Conservation (phyloP, 148 eudicot genomes). For the Polygonum aviculare region DNA sequence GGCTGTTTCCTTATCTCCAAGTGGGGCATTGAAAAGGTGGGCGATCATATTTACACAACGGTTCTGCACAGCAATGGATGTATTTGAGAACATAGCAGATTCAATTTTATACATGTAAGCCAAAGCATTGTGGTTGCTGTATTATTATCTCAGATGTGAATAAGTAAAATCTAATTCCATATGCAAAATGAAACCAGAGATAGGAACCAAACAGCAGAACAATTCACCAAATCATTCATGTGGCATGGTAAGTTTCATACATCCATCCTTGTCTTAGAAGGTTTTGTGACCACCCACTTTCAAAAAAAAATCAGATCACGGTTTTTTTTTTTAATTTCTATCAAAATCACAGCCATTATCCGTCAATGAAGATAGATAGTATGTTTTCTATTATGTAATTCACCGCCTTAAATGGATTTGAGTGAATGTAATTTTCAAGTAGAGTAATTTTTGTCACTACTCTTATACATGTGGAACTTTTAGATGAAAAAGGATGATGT, state of each 20-base stretch:
- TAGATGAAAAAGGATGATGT: not conserved
- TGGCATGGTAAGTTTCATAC: not conserved
- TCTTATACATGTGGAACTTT: not conserved
- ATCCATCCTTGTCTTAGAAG: not conserved
- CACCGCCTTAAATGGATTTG: not conserved
- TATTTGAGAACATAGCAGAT: not conserved
- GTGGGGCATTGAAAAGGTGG: conserved; percentile 32
- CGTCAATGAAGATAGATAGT: not conserved
- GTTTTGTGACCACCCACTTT: not conserved
- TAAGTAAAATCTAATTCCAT: not conserved
- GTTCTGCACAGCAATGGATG: conserved; percentile 21
- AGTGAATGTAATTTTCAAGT: not conserved
- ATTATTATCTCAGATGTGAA: not conserved
- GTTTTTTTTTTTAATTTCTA: not conserved
- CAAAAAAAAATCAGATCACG: not conserved
- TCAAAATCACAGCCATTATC: not conserved
- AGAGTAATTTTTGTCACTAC: not conserved
- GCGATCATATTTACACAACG: conserved; percentile 40
- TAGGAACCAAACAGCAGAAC: not conserved
- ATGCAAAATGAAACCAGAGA: not conserved
- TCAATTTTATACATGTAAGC: not conserved
- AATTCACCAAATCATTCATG: not conserved
- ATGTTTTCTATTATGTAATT: not conserved
- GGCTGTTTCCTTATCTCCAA: conserved; percentile 22
- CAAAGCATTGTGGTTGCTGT: not conserved